Evolutionary conservation across 2,329 filamentous ascomycete genomes (phyloP).

Genomic region (Davidsoniella neocaledoniae): DNA sequence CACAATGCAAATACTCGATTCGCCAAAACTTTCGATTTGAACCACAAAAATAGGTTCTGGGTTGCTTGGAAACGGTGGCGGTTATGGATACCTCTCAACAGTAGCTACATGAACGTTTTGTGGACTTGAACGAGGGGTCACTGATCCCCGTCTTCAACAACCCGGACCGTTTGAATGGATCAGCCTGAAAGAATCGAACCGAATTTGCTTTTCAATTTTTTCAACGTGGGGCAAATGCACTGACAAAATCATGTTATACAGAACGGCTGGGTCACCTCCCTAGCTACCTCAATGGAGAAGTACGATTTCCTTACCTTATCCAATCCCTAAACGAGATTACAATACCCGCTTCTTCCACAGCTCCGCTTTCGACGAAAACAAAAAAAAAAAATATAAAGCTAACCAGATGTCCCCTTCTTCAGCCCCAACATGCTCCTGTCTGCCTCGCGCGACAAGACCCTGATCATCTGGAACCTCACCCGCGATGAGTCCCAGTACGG

Average conservation of each 20-base stretch:
- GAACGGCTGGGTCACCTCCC: slow-evolving; percentile 97
- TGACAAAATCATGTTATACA: slow-evolving; percentile 18
- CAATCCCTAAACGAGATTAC: neutral
- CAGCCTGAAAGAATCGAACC: neutral
- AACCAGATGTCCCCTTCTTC: slow-evolving; percentile 14
- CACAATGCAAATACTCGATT: neutral
- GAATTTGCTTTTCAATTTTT: no score
- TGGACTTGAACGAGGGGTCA: no score
- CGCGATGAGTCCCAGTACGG: slow-evolving; percentile 96
- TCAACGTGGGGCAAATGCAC: slow-evolving; percentile 9
- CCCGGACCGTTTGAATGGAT: no score
- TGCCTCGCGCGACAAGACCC: slow-evolving; percentile 89
- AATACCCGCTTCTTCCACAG: neutral
- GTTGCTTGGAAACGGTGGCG: no score
- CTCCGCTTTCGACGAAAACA: neutral
- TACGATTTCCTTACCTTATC: slow-evolving; percentile 29
- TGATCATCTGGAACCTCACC: slow-evolving; percentile 99
- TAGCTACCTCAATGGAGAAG: slow-evolving; percentile 99
- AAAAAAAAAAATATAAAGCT: slow-evolving; percentile 4
- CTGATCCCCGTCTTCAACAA: no score
- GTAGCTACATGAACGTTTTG: no score
- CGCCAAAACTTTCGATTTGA: neutral
- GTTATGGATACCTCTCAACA: neutral
- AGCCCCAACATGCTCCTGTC: slow-evolving; percentile 99
- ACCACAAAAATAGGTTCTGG: no score